These are phyloP conservation scores for Bipolaris bicolor DNA, from an alignment of 2,329 filamentous ascomycete genomes.

Conservation along the genomic window DNA sequence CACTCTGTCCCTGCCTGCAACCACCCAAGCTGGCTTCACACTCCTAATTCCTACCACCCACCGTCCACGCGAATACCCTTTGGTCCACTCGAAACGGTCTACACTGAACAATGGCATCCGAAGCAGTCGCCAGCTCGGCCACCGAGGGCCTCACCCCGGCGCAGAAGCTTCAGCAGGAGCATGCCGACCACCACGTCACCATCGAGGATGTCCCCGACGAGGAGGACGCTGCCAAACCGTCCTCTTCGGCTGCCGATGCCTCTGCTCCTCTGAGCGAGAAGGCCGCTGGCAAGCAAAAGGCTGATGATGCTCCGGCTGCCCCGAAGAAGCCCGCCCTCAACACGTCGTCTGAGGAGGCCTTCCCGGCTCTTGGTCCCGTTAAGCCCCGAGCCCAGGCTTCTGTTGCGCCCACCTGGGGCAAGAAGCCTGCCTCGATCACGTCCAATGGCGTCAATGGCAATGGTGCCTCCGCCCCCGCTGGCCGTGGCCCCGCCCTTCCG, in stretches of 20 bases:
- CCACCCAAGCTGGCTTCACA: conserved; percentile 37
- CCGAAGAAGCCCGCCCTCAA: conserved; percentile 63
- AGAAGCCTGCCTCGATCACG: conserved; percentile 60
- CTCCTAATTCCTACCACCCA: conserved; percentile 33
- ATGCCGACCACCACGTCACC: conserved; percentile 66
- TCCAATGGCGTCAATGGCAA: conserved; percentile 57
- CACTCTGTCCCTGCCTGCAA: not conserved
- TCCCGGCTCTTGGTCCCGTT: conserved; percentile 84
- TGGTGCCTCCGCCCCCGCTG: conserved; percentile 53
- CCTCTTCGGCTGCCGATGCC: conserved; percentile 45
- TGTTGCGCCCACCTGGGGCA: conserved; percentile 78
- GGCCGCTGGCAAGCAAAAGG: conserved; percentile 72
- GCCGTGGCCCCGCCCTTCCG: conserved; percentile 53
- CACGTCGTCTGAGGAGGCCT: conserved; percentile 86
- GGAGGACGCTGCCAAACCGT: conserved; percentile 68
- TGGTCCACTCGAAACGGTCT: conserved; percentile 48
- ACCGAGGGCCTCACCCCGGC: conserved; percentile 50
- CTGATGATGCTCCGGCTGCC: conserved; percentile 53
- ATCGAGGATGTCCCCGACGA: conserved; percentile 85
- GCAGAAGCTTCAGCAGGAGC: conserved; percentile 70
- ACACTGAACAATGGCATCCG: conserved; percentile 49
- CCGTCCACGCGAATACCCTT: conserved; percentile 46
- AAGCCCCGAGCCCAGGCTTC: conserved; percentile 67
- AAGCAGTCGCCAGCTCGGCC: conserved; percentile 43
- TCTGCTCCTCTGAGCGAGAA: conserved; percentile 62